These are phyloP conservation scores for Pseudonitzschia multiseries DNA, from an alignment of 108 stramenopile genomes.

Conservation along the genomic window DNA sequence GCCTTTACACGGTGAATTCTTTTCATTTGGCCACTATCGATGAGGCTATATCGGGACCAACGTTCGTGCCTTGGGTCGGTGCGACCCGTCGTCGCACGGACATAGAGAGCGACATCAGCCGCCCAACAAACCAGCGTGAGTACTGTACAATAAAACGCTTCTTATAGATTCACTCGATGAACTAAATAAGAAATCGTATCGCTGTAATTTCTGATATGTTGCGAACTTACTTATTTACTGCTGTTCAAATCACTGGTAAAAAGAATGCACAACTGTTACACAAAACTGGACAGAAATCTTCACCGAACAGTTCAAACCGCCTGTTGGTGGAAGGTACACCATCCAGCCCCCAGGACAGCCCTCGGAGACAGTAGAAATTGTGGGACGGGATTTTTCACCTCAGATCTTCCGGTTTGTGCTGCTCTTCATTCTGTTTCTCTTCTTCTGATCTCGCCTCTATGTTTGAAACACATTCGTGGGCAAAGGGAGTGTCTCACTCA, in stretches of 20 bases:
- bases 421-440: no score
- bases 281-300: conserved; percentile 6
- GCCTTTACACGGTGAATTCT: no score
- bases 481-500: no score
- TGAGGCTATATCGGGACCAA: background rate
- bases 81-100: conserved; percentile 12
- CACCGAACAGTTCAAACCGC: background rate
- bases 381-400: background rate
- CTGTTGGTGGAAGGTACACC: conserved; percentile 5
- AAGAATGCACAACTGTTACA: background rate
- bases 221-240: background rate
- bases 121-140: background rate
- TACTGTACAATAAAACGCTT: background rate
- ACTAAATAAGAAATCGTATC: no score
- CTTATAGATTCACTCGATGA: no score
- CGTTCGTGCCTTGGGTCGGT: background rate
- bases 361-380: background rate
- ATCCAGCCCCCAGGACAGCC: background rate
- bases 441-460: no score
- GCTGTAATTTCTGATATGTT: no score
- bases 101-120: conserved; percentile 4
- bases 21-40: conserved; percentile 1
- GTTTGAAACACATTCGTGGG: no score
- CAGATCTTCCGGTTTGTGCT: no score
- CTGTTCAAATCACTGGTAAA: background rate